Base-by-base conservation (phyloP, 345 rosid species). In the Salix caprea region DNA sequence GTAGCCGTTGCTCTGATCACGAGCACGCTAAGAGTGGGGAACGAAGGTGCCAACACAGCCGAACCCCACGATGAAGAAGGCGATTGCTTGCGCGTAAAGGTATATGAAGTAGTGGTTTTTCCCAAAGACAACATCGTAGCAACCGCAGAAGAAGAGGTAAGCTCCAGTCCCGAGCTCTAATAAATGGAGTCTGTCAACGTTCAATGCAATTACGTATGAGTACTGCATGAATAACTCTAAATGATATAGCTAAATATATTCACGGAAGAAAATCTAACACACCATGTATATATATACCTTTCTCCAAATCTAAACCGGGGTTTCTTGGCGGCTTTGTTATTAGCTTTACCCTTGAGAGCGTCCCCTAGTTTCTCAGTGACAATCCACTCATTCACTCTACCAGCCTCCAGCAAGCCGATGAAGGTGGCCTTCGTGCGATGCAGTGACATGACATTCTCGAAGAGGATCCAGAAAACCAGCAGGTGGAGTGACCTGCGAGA, bases 331-430 rank as follows among this genome's bases (percentile, higher is more conserved):
- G 84, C 71, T 82, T 90, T 91, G 26, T 64, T n/a, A 0, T 64
- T n/a, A 0, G 85, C 77, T 84, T 90, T 92, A 39, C 82, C 74
- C 87, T 93, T 93, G 77, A 84, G 85, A 58, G 83, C 89, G 71
- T 89, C 99, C 8, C 99, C 99, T 3, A 93, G 88, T 78, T 96
- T 96, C 86, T 91, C 98, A 0, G 99, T 96, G 40, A 96, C 99
- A 40, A 96, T 88, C 99, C 99, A 96, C 79, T 96, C 99, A 18
- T 96, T 96, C 6, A 92, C 99, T 81, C 98, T 86, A 28, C 94
- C 94, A 0, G 91, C 91, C 81, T 93, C 99, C 4, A 93, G 75
- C 74, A 96, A 84, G 70, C 99, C 99, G 4, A 91, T 90, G 80
- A 95, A 91, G 6, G 98, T 91, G 7, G 97, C 99, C 81, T 93